Base-by-base conservation (phyloP, 2,329 filamentous ascomycete genomes). In the Pyrenochaeta sp. region DNA sequence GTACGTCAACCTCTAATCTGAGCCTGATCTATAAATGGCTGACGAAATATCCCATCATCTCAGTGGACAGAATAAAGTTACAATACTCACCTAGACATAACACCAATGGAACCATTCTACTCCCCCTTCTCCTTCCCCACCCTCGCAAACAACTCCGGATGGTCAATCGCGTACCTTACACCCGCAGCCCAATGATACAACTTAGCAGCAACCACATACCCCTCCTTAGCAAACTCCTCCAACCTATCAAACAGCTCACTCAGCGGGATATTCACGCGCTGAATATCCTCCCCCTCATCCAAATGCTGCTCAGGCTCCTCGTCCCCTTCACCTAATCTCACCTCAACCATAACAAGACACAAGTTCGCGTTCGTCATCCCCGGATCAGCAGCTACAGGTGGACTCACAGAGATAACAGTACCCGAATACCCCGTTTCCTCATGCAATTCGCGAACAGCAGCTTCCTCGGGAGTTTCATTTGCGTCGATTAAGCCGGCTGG, bases 381-480 rank as follows among this genome's bases (percentile, higher is more conserved):
- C 13, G 69, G 69, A 25, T 72, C 69, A 36, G 69, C 69, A 4
- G 68, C 60, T 6, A 71, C 68, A 0, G 65, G 52, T 0, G 68
- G 68, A 3, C 54, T 59, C 3, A 62, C 61, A 10, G 52, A 59
- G 3, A 71, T 45, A 0, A 76, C 67, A 10, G 58, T 66, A 28
- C 84, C 88, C 52, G 86, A 79, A 69, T 88, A 88, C 8, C 86
- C 86, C 0, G 86, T 88, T 73, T 88, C 86, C 73, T 88, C 86
- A 66, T 81, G 86, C 49, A 88, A 74, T 71, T 88, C 86, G 24
- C 86, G 78, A 1, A 88, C 78, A 0, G 86, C 86, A 52, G 83
- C 84, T 58, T 83, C 77, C 68, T 85, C 81, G 1, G 85, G 80
- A 5, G 81, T 82, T 71, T 88, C 86, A 8, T 83, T 81, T 13